Evolutionary conservation across 2,329 filamentous ascomycete genomes (phyloP), one percentile per base, ranked within the genome.

Genomic region (Amesomyces nigricolor): DNA sequence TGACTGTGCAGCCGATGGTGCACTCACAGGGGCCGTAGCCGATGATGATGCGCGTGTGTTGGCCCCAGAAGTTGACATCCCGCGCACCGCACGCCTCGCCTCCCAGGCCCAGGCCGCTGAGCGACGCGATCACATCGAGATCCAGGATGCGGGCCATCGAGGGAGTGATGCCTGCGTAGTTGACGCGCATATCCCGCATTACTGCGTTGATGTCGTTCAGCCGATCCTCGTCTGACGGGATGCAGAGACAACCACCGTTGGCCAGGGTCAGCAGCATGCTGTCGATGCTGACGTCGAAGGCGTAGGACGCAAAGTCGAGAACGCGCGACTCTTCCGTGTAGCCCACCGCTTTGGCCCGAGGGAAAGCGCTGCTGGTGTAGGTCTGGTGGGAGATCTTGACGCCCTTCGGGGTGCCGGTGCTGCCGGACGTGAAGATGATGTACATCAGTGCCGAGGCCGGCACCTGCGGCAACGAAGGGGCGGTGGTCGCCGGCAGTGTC

Each of bases 21-120:
- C 78, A 81, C 62, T 81, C 78, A 0, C 76, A 78, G 4, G 78
- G 78, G 0, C 78, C 78, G 45, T 80, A 81, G 0, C 75, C 77
- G 47, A 79, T 78, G 6, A 79, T 68, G 11, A 80, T 71, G 49
- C 71, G 72, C 0, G 76, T 76, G 22, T 26, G 22, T 6, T 26
- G 22, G 38, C 76, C 73, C 78, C 78, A 80, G 5, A 66, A 65
- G 0, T 73, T 71, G 9, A 76, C 22, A 26, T 26, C 22, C 22
- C 22, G 22, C 22, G 22, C 22, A 5, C 22, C 22, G 22, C 22
- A 26, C 22, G 22, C 22, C 22, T 26, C 22, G 22, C 22, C 22
- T 5, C 22, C 22, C 22, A 26, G 22, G 22, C 22, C 22, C 22
- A 26, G 22, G 22, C 22, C 22, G 22, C 22, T 26, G 22, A 26